These are phyloP conservation scores for Pelargonium myrrhifolium DNA, from an alignment of 441 rosid genomes.

Conservation along the genomic window DNA sequence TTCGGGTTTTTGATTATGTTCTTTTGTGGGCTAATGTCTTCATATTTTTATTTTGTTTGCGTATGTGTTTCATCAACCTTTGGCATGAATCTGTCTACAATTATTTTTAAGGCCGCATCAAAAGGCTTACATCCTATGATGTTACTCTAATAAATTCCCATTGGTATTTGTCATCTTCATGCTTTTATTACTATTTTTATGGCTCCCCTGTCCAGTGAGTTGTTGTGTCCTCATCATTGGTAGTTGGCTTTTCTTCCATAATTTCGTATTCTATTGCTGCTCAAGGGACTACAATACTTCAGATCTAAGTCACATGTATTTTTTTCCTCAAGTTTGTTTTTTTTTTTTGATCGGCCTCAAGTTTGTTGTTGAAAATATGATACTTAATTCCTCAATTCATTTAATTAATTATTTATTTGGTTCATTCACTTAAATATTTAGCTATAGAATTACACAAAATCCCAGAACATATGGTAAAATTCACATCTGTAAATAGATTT, in stretches of 20 bases:
- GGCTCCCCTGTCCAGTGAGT: background rate
- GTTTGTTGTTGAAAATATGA: background rate
- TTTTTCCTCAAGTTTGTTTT: background rate
- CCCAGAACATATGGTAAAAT: too few species aligned
- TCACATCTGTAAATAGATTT: too few species aligned
- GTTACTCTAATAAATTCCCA: background rate
- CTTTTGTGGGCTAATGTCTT: too few species aligned
- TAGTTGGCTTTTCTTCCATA: slow-evolving; percentile 6
- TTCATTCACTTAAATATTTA: too few species aligned
- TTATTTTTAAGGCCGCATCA: background rate
- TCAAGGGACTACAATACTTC: slow-evolving; percentile 5
- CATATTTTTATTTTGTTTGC: too few species aligned
- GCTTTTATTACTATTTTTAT: background rate
- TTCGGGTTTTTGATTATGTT: too few species aligned
- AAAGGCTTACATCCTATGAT: background rate
- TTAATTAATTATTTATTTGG: too few species aligned
- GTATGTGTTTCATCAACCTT: background rate
- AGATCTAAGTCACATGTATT: background rate
- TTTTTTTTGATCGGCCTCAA: background rate
- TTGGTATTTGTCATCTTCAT: background rate
- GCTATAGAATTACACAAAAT: too few species aligned
- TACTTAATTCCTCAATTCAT: too few species aligned
- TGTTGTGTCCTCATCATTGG: slow-evolving; percentile 9
- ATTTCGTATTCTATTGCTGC: background rate
- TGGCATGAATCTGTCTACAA: background rate